Evolutionary conservation across 2,329 filamentous ascomycete species (phyloP), one percentile per base, ranked within the genome.

Genomic region (Hymenoscyphus scutula): DNA sequence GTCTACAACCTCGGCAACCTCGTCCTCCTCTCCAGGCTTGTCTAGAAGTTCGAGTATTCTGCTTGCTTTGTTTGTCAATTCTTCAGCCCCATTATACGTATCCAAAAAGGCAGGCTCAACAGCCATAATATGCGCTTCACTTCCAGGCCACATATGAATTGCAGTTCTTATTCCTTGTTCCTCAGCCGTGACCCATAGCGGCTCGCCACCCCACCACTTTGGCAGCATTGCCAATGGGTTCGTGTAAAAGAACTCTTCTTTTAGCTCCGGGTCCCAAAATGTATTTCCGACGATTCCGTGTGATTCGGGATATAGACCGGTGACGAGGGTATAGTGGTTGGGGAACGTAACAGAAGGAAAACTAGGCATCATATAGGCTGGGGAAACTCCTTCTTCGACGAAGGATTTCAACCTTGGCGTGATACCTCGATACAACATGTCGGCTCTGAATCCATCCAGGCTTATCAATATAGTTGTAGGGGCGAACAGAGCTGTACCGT

Each of bases 81-180:
- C 74, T 77, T 97, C 93, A 0, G 88, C 84, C 8, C 86, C 88
- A 69, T 97, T 94, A 78, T 85, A 99, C 70, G 87, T 89, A 77
- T 98, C 95, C 56, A 98, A 75, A 71, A 91, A 91, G 10, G 86
- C 88, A 2, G 93, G 91, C 66, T 93, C 87, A 19, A 88, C 80
- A n/a, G 82, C 80, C 13, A 86, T 81, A 64, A 96, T 89, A 74
- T 92, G 88, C 5, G 93, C 93, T 77, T 99, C 95, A 53, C 91
- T 96, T 1, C 95, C 95, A 1, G 95, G 95, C 95, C 95, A 99
- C 95, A 99, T 99, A 75, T 99, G 95, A 29, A 99, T 87, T 0
- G 92, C 95, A 32, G 88, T 87, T 62, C 85, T 84, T 34, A 96
- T 81, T 5, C 89, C 89, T 69, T 92, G 89, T 62, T 84, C 85